Base-by-base conservation (phyloP, 192 early-diverging fungal species). In the Powellomyces hirtus region DNA sequence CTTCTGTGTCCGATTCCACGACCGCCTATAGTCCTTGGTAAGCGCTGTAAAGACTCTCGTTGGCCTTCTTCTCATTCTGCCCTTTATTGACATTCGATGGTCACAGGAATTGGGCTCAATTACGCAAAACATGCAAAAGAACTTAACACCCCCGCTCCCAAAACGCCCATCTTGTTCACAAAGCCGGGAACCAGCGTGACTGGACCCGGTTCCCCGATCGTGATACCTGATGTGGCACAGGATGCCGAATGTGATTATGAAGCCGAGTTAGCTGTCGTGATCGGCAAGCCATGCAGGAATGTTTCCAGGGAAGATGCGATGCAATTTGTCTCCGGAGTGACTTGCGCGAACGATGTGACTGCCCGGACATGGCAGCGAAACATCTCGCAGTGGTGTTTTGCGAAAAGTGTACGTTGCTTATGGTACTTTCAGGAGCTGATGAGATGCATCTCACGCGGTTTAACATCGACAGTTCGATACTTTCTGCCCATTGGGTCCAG, bases 231-330 rank as follows among this genome's bases (percentile, higher is more conserved):
- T 1, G 76, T 82, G 40, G 79, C 74, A 0, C 77, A 74, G 0
- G 79, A 87, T 40, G 72, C 80, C 46, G 82, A 85, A 56, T 67
- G 73, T 6, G 86, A 88, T 57, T 88, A 81, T 71, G 86, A 88
- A 74, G 82, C 73, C 22, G 86, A 88, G 64, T 72, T 88, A 7
- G 84, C 81, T 0, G 80, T 88, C 0, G 82, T 88, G 16, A 86
- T 88, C 50, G 67, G 67, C 13, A 83, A 79, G 60, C 35, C 40
- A 14, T 82, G 83, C 66, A 83, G 79, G 72, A 66, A 85, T 53
- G 81, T 86, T 42, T 64, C 59, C 14, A 70, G 70, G 36, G 68
- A 72, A 14, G 53, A 85, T 14, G 81, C 86, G 13, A 66, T 86
- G 31, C 55, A 75, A 8, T 81, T 83, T 65, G 84, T 88, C 31